Evolutionary conservation across 257 asterid species (phyloP).

Genomic region (Solanum sitiens): DNA sequence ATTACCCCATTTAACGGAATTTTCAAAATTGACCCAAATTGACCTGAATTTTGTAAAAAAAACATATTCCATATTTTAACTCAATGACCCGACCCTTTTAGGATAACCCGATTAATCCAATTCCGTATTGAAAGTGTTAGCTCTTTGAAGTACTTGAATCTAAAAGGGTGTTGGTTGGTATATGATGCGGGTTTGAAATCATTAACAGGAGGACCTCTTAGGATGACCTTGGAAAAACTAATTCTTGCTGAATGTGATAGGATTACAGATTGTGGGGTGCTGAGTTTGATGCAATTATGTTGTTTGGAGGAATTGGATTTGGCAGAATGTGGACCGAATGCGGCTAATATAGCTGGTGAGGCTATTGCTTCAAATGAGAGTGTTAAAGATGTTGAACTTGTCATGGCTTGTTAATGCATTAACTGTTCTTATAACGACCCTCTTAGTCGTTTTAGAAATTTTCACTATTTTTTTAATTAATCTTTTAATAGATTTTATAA

Average conservation of each 20-base stretch:
- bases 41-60: no score
- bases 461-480: no score
- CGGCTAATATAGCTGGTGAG: conserved; percentile 2
- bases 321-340: conserved; percentile 15
- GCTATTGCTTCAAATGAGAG: neutral
- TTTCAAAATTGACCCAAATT: no score
- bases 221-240: conserved; percentile 1
- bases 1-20: no score
- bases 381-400: conserved; percentile 12
- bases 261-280: conserved; percentile 9
- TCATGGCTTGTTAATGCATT: conserved; percentile 10
- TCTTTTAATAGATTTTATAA: no score
- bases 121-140: neutral
- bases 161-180: conserved; percentile 15
- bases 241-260: conserved; percentile 24
- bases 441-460: no score
- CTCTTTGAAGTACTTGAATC: conserved; percentile 8
- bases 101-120: no score
- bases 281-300: conserved; percentile 6
- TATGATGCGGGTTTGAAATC: conserved; percentile 10
- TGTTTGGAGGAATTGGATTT: conserved; percentile 13
- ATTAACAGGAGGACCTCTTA: conserved; percentile 2
- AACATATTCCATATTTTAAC: no score
- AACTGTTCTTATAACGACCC: no score
- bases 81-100: no score